These are phyloP conservation scores for Dittrichia graveolens DNA, from an alignment of 129 eudicot genomes.

Conservation along the genomic window DNA sequence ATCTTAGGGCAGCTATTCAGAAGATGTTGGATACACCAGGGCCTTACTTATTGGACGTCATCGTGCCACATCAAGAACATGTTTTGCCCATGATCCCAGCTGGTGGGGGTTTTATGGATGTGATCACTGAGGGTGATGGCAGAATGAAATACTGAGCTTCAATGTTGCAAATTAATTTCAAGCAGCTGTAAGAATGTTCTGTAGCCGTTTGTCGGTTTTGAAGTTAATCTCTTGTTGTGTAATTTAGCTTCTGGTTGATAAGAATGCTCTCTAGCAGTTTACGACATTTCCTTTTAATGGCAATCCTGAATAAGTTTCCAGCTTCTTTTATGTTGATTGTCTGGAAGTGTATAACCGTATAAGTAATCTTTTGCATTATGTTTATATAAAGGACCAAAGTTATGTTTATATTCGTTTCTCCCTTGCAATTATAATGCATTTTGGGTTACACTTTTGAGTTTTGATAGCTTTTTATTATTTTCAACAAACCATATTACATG, in stretches of 20 bases:
- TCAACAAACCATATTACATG: constrained; percentile 34
- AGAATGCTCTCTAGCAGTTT: constrained; percentile 22
- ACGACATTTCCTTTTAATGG: constrained; percentile 10
- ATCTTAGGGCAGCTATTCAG: constrained; percentile 48
- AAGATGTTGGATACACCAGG: constrained; percentile 53
- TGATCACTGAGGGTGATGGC: constrained; percentile 55
- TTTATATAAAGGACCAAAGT: constrained; percentile 4
- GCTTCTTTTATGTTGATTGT: background rate
- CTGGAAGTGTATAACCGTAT: background rate
- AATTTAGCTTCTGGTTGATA: constrained; percentile 21
- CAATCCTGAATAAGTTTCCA: constrained; percentile 10
- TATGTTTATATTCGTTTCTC: constrained; percentile 2
- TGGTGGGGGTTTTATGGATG: constrained; percentile 52
- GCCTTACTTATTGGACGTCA: constrained; percentile 50
- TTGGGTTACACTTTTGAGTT: constrained; percentile 19
- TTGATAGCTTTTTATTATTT: constrained; percentile 31
- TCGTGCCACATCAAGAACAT: constrained; percentile 63
- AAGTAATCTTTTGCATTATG: constrained; percentile 13
- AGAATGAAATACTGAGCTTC: constrained; percentile 35
- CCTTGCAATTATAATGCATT: background rate
- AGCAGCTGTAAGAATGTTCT: constrained; percentile 18
- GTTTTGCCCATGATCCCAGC: constrained; percentile 64
- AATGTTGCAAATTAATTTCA: background rate
- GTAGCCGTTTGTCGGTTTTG: constrained; percentile 32
- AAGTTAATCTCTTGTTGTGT: constrained; percentile 35